Evolutionary conservation across 805 yeast genomes (phyloP).

Genomic region (Monosporozyma siamensis): DNA sequence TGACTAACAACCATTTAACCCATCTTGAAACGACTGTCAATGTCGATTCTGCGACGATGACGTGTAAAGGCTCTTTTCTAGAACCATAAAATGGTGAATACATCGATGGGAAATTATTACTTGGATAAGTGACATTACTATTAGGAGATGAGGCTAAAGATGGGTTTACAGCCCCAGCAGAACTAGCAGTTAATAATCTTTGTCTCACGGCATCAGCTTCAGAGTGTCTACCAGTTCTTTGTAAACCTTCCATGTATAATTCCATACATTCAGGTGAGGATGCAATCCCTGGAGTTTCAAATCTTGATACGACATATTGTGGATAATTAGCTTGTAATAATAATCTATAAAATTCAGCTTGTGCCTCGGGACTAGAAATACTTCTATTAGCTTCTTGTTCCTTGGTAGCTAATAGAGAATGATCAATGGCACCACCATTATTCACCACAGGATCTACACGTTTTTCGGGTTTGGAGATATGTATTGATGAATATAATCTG

Average conservation of each 20-base stretch:
- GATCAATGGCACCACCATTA: constrained; percentile 11
- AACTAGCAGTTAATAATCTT: constrained; percentile 33
- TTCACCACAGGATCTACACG: not conserved
- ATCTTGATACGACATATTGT: constrained; percentile 91
- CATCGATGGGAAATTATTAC: constrained; percentile 21
- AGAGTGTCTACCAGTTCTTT: constrained; percentile 62
- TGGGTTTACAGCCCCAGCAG: constrained; percentile 29
- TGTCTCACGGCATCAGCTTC: constrained; percentile 65
- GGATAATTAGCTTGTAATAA: constrained; percentile 79
- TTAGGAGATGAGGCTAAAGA: constrained; percentile 22
- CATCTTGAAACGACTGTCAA: constrained; percentile 72
- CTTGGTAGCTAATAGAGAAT: constrained; percentile 43
- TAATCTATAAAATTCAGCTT: constrained; percentile 73
- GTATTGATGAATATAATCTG: not conserved
- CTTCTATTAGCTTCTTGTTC: constrained; percentile 86
- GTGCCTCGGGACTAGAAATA: constrained; percentile 56
- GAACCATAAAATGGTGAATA: constrained; percentile 43
- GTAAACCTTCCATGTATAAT: constrained; percentile 73
- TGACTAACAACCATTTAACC: constrained; percentile 80
- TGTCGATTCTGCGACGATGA: constrained; percentile 80
- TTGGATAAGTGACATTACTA: constrained; percentile 19
- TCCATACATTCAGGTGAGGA: constrained; percentile 68
- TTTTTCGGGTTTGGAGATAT: not conserved
- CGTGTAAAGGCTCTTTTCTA: constrained; percentile 80
- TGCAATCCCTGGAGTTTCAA: constrained; percentile 90